Base-by-base conservation (phyloP, 2,329 filamentous ascomycete genomes). In the Bertia moriformis region DNA sequence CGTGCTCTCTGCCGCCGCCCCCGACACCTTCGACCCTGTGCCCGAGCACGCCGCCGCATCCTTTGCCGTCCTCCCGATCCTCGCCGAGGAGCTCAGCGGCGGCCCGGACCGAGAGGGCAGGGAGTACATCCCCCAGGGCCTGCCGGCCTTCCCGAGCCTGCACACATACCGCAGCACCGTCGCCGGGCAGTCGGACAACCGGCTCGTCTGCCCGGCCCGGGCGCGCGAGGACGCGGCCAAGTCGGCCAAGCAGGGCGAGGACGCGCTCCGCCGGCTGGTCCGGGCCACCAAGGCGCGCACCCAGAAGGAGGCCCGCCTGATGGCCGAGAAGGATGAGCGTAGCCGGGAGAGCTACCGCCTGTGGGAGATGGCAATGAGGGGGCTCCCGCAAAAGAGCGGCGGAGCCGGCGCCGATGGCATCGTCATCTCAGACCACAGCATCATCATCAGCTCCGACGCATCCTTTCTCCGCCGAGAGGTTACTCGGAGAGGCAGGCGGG, bases 121-220 rank as follows among this genome's bases (percentile, higher is more conserved):
- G 47, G 41, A 53, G 18, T 77, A 73, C 52, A 76, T 80, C 10
- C 75, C 75, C 0, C 55, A 58, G 24, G 63, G 64, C 0, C 76
- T 80, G 39, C 75, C 75, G 1, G 62, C 67, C 7, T 79, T 79
- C 42, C 75, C 75, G 0, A 77, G 73, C 51, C 71, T 69, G 36
- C 73, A 79, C 48, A 79, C 74, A 3, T 80, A 78, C 54, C 68
- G 65, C 29, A 71, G 68, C 48, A 79, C 74, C 0, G 67, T 69
- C 2, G 59, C 62, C 4, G 69, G 77, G 42, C n/a, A n/a, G n/a
- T n/a, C n/a, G n/a, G n/a, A n/a, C n/a, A n/a, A n/a, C n/a, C n/a
- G n/a, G n/a, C n/a, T n/a, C n/a, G n/a, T n/a, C n/a, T n/a, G n/a
- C n/a, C 65, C 70, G 0, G 66, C 73, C 47, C 71, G 69, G 51